phyloP scores from a whole-genome alignment of 2,329 filamentous ascomycete species.

The Hypoxylon sp. region DNA sequence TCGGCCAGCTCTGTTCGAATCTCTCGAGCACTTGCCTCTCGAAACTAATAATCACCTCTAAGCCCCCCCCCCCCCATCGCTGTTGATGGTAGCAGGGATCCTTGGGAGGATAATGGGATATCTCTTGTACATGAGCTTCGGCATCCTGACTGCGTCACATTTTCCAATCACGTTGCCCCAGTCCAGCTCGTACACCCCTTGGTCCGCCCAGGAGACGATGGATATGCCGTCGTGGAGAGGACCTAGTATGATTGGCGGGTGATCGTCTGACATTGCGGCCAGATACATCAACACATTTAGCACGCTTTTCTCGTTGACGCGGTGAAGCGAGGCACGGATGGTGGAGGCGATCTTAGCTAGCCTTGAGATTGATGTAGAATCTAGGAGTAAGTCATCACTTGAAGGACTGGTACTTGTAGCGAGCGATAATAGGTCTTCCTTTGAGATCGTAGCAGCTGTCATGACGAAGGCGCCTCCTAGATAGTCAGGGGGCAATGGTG shows the following conservation, averaged over 20 bases:
- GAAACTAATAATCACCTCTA: slow-evolving; percentile 51
- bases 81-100: slow-evolving; percentile 31
- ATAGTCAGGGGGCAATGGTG: slow-evolving; percentile 47
- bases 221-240: slow-evolving; percentile 47
- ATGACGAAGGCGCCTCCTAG: slow-evolving; percentile 53
- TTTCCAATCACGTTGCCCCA: slow-evolving; percentile 49
- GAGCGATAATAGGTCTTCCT: slow-evolving; percentile 36
- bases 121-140: slow-evolving; percentile 42
- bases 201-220: slow-evolving; percentile 55
- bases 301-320: slow-evolving; percentile 43
- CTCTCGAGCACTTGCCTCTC: slow-evolving; percentile 41
- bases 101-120: slow-evolving; percentile 53
- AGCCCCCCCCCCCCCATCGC: slow-evolving; percentile 30
- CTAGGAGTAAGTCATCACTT: not conserved
- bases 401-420: slow-evolving; percentile 1
- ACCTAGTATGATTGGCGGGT: slow-evolving; percentile 39
- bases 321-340: slow-evolving; percentile 42
- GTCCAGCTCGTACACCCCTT: slow-evolving; percentile 48
- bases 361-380: slow-evolving; percentile 7
- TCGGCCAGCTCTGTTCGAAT: slow-evolving; percentile 36
- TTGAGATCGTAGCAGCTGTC: slow-evolving; percentile 41
- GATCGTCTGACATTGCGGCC: slow-evolving; percentile 23
- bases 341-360: slow-evolving; percentile 45
- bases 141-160: slow-evolving; percentile 51
- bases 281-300: slow-evolving; percentile 44